Evolutionary conservation across 192 early-diverging fungal species (phyloP), one percentile per base, ranked within the genome.

Genomic region (Entomortierella chlamydospora): DNA sequence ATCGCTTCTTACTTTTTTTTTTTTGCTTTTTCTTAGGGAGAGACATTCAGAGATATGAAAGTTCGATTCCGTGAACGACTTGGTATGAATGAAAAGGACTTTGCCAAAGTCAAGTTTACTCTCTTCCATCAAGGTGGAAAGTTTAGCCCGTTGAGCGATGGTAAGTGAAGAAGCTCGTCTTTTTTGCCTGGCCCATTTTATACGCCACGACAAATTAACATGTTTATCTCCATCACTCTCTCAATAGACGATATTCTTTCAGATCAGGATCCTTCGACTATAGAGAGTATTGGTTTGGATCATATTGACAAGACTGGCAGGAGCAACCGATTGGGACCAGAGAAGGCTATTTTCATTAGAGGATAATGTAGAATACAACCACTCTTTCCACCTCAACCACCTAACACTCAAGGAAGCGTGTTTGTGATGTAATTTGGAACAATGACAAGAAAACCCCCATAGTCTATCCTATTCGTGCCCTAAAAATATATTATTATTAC

Each of bases 31-130:
- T 20, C 23, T 0, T 42, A 90, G 86, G 92, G 86, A 58, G 95
- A 97, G 71, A 23, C 68, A 29, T 89, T 94, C 70, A 50, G 81
- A 13, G 90, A 89, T 4, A 92, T 93, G 29, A 94, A 92, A 87
- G 66, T 69, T 57, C 87, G 96, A 11, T 83, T 98, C 63, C 90
- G 89, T 62, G 73, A 56, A 69, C 81, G 90, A 51, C 83, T 93
- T 26, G 94, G 94, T 12, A 86, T 94, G 88, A 86, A 86, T 67
- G 94, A 96, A 57, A 95, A 93, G 84, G 96, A 98, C 37, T 93
- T 93, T 66, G 85, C 76, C 1, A 91, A 91, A 65, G 81, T 92
- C 51, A 93, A 89, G 59, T 81, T 89, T 72, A 29, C 56, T 28
- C 33, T 37, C 22, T 41, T 37, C 25, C 43, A 56, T 25, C 39